Evolutionary conservation across 2,329 filamentous ascomycete genomes (phyloP).

Genomic region (Hymenoscyphus occultus): DNA sequence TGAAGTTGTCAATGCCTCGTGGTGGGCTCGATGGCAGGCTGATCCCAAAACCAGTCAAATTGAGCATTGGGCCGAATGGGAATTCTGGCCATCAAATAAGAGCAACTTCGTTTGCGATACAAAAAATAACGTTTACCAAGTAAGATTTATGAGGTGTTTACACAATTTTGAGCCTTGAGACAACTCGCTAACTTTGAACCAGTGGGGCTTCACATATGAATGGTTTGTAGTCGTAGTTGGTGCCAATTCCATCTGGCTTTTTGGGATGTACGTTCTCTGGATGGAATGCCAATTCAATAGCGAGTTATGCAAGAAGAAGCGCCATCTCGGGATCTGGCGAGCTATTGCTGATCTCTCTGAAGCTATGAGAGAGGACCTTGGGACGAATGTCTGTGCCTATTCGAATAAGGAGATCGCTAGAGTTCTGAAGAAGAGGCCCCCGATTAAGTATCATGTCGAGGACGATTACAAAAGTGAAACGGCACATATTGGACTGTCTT

Average conservation of each 20-base stretch:
- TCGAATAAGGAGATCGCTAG: conserved; percentile 17
- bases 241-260: conserved; percentile 15
- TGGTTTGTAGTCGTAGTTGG: conserved; percentile 16
- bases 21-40: conserved; percentile 13
- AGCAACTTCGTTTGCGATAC: conserved; percentile 13
- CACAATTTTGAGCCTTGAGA: not conserved
- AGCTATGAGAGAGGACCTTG: conserved; percentile 21
- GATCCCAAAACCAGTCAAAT: conserved; percentile 6
- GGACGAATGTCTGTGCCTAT: conserved; percentile 18
- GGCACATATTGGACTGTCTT: conserved; percentile 20
- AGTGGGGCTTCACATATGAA: conserved; percentile 24
- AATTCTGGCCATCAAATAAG: conserved; percentile 12
- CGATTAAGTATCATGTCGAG: conserved; percentile 17
- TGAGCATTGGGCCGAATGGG: conserved; percentile 13
- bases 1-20: conserved; percentile 11
- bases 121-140: conserved; percentile 11
- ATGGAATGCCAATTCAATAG: conserved; percentile 18
- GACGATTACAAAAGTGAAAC: conserved; percentile 5
- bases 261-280: conserved; percentile 21
- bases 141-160: not conserved
- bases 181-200: not conserved
- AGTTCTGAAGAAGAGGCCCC: conserved; percentile 14
- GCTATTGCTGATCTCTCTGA: conserved; percentile 21
- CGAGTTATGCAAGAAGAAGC: conserved; percentile 20
- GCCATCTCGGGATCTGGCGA: conserved; percentile 18